Evolutionary conservation across 306 rosid genomes (phyloP).

Genomic region (Corylus americana): DNA sequence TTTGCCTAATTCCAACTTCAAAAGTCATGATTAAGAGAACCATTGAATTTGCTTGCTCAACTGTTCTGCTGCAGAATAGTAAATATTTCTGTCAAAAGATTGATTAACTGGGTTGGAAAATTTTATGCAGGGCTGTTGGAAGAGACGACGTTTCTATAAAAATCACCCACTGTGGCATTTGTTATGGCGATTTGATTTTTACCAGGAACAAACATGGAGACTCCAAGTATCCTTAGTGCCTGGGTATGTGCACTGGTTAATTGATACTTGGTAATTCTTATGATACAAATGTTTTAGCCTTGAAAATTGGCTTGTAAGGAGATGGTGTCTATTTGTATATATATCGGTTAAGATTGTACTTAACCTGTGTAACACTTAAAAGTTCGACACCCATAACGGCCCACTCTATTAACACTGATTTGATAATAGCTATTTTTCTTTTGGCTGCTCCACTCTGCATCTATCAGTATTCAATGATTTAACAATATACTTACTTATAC

Average conservation of each 20-base stretch:
- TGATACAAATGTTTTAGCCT: too few relatives aligned
- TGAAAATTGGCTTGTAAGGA: too few relatives aligned
- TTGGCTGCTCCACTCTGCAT: too few relatives aligned
- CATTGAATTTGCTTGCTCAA: background rate
- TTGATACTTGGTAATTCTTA: background rate
- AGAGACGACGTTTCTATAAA: conserved; percentile 58
- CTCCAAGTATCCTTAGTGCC: conserved; percentile 74
- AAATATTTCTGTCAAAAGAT: background rate
- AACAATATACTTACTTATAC: too few relatives aligned
- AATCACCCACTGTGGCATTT: conserved; percentile 73
- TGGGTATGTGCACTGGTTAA: conserved; percentile 43
- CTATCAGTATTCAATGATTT: too few relatives aligned
- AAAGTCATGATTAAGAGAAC: background rate
- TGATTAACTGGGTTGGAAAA: conserved; percentile 18
- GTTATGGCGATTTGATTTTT: conserved; percentile 70
- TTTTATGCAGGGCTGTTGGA: conserved; percentile 51
- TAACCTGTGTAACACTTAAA: too few relatives aligned
- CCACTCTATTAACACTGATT: too few relatives aligned
- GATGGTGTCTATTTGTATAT: too few relatives aligned
- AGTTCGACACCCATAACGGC: too few relatives aligned
- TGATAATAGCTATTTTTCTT: too few relatives aligned
- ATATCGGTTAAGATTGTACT: too few relatives aligned
- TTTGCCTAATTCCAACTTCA: background rate
- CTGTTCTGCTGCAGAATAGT: background rate
- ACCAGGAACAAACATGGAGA: conserved; percentile 58